Base-by-base conservation (phyloP, 306 rosid genomes). In the Prinsepia uniflora region DNA sequence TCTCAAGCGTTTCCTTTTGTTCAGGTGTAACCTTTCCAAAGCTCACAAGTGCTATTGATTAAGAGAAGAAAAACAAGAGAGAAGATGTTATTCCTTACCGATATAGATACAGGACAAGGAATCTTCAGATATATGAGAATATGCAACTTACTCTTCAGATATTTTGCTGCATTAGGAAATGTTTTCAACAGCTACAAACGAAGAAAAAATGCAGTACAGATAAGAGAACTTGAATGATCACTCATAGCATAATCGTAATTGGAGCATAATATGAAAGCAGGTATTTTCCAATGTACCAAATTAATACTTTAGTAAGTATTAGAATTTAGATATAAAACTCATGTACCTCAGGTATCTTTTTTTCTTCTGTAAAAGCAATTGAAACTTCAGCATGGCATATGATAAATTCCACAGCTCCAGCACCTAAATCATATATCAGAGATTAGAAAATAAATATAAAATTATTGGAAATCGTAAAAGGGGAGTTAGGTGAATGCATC, bases 341-440 rank as follows among this genome's bases (percentile, higher is more conserved):
- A 44, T 30, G 60, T 79, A 94, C 98, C 97, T 94, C 97, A 0
- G 96, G 72, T 69, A 94, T 86, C 84, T 90, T 94, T 76, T 81
- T 87, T 83, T 89, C 97, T 79, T 94, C 98, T 43, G 53, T 85
- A 86, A 90, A 90, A 77, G 89, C 78, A 30, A 94, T 83, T 65
- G 95, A 77, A 71, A 90, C 80, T 79, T 94, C 98, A 30, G 97
- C 88, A 74, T 94, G 98, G 75, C 78, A 71, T 74, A 94, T 87
- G 52, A 90, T 83, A 78, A 90, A 94, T 70, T 94, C 98, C 77
- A 94, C 71, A 70, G 96, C 98, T 52, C 86, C 90, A 36, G 96
- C 92, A 86, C 98, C 97, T 94, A 72, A 54, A 69, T 76, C 73
- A 72, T 77, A 61, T 53, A 75, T 40, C 77, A 60, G 71, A 75